Base-by-base conservation (phyloP, 2,329 filamentous ascomycete genomes). In the Lasiodiplodia sp. region DNA sequence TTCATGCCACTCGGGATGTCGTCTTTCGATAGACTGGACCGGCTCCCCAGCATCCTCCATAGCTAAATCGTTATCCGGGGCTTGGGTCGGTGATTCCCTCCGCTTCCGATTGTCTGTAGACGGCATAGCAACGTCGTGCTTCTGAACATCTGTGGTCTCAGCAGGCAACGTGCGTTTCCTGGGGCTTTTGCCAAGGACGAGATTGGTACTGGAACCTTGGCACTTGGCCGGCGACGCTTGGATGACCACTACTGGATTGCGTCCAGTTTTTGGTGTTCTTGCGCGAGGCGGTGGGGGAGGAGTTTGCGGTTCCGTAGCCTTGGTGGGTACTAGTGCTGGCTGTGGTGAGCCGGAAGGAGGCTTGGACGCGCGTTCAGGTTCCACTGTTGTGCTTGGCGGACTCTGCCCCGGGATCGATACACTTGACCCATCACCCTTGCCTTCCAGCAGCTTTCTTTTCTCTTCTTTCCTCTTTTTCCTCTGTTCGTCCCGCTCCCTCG, bases 401-500 rank as follows among this genome's bases (percentile, higher is more conserved):
- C 23, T 49, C 25, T 62, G 40, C 31, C 49, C 49, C 25, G 40
- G 28, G 7, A 49, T 28, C 4, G 38, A n/a, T 38, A 38, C 10
- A 8, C n/a, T 25, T 18, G 18, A 37, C 14, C 7, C 18, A 11
- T 28, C 38, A 2, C 28, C 8, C 11, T 38, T 11, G 23, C 25
- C 51, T 28, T 53, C 55, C 6, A 14, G 18, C 18, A 16, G 8
- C 10, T 28, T 58, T 31, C 28, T 38, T 2, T 28, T 38, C 25
- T 60, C 28, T 10, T n/a, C 12, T 2, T 21, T 52, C 10, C 16
- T 67, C 55, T 60, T 67, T 28, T 80, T 79, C 63, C 77, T 82
- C 38, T 81, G 79, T 49, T 83, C 77, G 63, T 81, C 75, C 11
- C 68, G 53, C 65, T 79, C 77, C 18, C 78, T 75, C 55, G 85